A percentile compares a stretch with the other conserved stretches of the same genome.
These are phyloP conservation scores for Cyclotella baltica DNA, from an alignment of 108 stramenopile genomes.

Conservation along the genomic window DNA sequence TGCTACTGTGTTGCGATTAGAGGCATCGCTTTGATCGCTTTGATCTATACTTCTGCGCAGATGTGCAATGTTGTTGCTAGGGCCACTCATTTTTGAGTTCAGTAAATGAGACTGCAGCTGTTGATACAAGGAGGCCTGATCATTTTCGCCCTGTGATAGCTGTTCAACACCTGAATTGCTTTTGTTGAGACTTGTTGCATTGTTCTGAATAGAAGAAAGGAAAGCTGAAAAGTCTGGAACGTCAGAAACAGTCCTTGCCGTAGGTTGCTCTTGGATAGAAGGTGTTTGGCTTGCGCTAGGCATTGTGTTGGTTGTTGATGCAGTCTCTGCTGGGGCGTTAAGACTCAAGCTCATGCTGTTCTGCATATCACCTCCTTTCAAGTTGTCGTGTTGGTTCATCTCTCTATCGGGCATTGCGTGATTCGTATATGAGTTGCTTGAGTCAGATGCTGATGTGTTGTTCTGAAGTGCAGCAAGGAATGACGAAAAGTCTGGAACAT, in stretches of 20 bases:
- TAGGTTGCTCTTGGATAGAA: no score
- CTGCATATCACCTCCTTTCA: no score
- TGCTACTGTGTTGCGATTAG: not conserved
- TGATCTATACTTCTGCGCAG: not conserved
- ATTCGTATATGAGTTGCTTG: not conserved
- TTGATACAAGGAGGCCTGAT: not conserved
- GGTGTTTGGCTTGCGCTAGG: not conserved
- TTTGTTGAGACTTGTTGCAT: not conserved
- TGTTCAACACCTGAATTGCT: not conserved
- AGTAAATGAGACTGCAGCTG: not conserved
- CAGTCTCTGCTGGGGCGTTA: no score
- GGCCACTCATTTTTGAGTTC: not conserved
- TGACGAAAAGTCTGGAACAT: not conserved
- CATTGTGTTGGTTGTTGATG: not conserved
- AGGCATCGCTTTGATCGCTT: not conserved
- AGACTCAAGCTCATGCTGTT: no score
- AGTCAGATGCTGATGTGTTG: not conserved
- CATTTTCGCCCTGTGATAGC: not conserved
- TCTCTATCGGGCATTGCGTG: not conserved
- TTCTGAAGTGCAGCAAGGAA: not conserved
- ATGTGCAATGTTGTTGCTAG: not conserved
- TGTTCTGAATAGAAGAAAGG: not conserved
- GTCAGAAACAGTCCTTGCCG: no score
- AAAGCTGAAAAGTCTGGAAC: not conserved
- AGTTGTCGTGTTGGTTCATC: not conserved